A percentile compares a stretch with the other conserved stretches of the same genome.
Conservation (phyloP, 306 rosid genomes). For the Sindora glabra region DNA sequence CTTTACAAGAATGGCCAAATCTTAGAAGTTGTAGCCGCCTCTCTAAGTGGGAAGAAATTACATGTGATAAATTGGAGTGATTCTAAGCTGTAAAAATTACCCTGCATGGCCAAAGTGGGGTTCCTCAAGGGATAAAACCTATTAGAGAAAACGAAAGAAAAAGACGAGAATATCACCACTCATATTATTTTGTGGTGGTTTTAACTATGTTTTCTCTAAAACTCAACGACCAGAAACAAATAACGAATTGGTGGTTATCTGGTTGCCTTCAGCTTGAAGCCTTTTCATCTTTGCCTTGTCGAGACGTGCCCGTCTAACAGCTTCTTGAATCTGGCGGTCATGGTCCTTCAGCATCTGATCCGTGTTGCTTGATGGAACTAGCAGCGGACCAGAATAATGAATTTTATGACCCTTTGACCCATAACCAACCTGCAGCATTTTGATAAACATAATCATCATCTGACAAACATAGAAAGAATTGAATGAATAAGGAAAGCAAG, state of each 20-base stretch:
- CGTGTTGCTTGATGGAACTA: conserved; percentile 89
- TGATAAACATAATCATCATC: not conserved
- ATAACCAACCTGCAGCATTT: conserved; percentile 61
- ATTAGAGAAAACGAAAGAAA: conserved; percentile 17
- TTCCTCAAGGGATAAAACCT: conserved; percentile 38
- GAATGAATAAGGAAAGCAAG: not conserved
- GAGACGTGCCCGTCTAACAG: conserved; percentile 74
- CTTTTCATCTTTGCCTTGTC: conserved; percentile 86
- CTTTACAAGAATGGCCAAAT: conserved; percentile 62
- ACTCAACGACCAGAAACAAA: conserved; percentile 92
- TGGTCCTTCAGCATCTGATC: conserved; percentile 99
- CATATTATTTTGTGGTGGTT: conserved; percentile 18
- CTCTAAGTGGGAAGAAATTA: conserved; percentile 32
- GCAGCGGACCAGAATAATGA: conserved; percentile 92
- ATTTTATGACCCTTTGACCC: conserved; percentile 94
- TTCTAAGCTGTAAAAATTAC: conserved; percentile 43
- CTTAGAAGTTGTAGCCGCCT: conserved; percentile 27
- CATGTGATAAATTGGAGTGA: conserved; percentile 13
- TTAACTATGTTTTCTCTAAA: conserved; percentile 21
- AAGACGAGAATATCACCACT: conserved; percentile 21
- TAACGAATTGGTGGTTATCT: conserved; percentile 64
- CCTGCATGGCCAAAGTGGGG: conserved; percentile 39
- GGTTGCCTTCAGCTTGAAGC: conserved; percentile 75
- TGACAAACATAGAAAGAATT: not conserved
- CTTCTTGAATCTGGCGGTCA: conserved; percentile 95